A percentile compares a stretch with the other conserved stretches of the same genome.
phyloP scores from a whole-genome alignment of 768 basidiomycete genomes.

The Lyophyllum atratum region DNA sequence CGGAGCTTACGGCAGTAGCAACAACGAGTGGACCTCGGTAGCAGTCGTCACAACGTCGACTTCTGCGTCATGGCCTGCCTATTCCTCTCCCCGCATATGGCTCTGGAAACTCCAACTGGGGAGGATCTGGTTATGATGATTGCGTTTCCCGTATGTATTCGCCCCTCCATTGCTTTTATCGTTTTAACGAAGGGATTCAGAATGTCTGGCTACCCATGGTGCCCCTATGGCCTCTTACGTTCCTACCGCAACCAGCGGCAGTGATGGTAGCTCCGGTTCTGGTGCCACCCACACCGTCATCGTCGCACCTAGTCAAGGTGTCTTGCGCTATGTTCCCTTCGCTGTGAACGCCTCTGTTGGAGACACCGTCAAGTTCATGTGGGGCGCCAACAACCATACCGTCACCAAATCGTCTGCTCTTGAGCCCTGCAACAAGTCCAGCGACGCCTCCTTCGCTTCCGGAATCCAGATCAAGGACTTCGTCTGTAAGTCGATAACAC shows the following conservation, averaged over 20 bases:
- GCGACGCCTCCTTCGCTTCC: constrained; percentile 59
- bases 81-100: constrained; percentile 57
- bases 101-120: constrained; percentile 63
- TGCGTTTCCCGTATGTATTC: constrained; percentile 69
- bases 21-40: constrained; percentile 11
- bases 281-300: constrained; percentile 75
- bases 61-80: constrained; percentile 25
- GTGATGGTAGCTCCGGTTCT: constrained; percentile 39
- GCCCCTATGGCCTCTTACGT: constrained; percentile 32
- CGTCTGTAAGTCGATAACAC: constrained; percentile 47
- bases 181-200: constrained; percentile 29
- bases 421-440: constrained; percentile 72
- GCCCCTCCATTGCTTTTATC: background rate
- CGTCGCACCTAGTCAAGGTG: constrained; percentile 76
- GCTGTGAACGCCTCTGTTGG: constrained; percentile 75
- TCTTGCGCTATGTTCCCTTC: constrained; percentile 76
- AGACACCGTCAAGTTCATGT: constrained; percentile 75
- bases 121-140: constrained; percentile 56
- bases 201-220: constrained; percentile 69
- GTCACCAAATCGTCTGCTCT: constrained; percentile 78
- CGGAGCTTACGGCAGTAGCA: constrained; percentile 23
- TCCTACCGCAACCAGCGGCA: constrained; percentile 33
- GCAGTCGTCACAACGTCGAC: constrained; percentile 23
- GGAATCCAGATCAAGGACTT: constrained; percentile 66
- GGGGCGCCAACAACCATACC: constrained; percentile 80